Percentiles rank a stretch among this genome's conserved stretches.
phyloP scores from a whole-genome alignment of 208 protist species.

The Acanthamoeba culbertsoni region DNA sequence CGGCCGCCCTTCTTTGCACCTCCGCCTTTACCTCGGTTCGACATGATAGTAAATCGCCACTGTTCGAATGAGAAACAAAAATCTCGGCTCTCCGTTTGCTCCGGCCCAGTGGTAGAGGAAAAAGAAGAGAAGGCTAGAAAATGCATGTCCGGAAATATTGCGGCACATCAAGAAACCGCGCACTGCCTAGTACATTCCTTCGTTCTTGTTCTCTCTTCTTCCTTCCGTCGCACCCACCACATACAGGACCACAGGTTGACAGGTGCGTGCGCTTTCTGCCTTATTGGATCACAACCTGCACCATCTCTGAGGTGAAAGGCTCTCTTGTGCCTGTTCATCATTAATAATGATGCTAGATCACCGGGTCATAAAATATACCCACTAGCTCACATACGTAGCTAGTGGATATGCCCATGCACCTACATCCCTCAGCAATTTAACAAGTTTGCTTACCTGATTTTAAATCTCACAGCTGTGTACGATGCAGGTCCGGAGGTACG shows the following conservation, averaged over 20 bases:
- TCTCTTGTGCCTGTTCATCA: not conserved
- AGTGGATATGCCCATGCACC: not conserved
- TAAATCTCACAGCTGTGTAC: not conserved
- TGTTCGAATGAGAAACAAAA: too few species aligned
- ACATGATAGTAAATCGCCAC: too few species aligned
- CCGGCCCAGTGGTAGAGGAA: too few species aligned
- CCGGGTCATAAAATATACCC: not conserved
- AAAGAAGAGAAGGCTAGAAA: too few species aligned
- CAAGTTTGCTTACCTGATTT: not conserved
- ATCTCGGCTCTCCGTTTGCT: too few species aligned
- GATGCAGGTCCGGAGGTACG: not conserved
- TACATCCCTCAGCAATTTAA: not conserved
- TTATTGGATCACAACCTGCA: not conserved
- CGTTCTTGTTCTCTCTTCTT: not conserved
- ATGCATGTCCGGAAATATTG: too few species aligned
- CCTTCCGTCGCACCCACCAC: too few species aligned
- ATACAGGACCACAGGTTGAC: too few species aligned
- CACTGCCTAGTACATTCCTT: too few species aligned
- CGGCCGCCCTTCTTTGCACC: too few species aligned
- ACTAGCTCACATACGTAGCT: not conserved
- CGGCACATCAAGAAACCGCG: too few species aligned
- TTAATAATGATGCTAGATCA: not conserved
- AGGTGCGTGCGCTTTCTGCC: not conserved
- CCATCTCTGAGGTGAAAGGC: constrained; percentile 26
- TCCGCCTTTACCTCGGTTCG: too few species aligned